Evolutionary conservation across 768 basidiomycete species (phyloP), one percentile per base, ranked within the genome.

Genomic region (Tricholoma hemisulphureum): DNA sequence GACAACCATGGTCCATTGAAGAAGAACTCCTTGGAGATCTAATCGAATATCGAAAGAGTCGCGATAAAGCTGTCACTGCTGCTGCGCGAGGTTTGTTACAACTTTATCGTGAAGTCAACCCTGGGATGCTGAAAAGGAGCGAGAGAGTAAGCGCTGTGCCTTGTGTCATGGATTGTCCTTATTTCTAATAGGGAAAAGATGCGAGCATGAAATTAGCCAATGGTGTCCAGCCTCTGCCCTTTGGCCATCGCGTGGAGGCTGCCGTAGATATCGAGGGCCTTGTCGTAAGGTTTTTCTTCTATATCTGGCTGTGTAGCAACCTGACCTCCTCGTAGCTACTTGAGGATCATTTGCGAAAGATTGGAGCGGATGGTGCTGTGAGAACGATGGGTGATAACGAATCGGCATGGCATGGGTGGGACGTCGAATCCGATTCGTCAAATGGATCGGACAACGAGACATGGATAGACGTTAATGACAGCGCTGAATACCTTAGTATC

Each of bases 1-100:
- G 96, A 35, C 97, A 99, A 69, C 93, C 96, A 4, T 95, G 94
- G 93, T 86, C 91, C 54, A 98, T 99, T 89, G 93, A 96, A 63
- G 93, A 93, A 63, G 96, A 98, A 65, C 72, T 98, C 23, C 77
- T 99, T 4, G 87, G 89, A 3, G 97, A 99, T 73, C 72, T 99
- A 61, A 83, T 98, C 52, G 95, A 94, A 73, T 99, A 99, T 71
- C 81, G 88, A 68, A 98, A 97, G 77, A 95, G 93, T 65, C 85
- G 88, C 65, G 97, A 98, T 73, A 98, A 98, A 76, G 83, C 89
- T 1, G 94, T 97, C 41, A 87, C 89, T 6, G 85, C 91, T n/a
- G 94, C 91, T 45, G 88, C 93, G 2, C 80, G 97, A 24, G 91
- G 94, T 13, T 69, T 99, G 48, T 73, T 98, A 52, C 91, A 90